A percentile compares a stretch with the other conserved stretches of the same genome.
phyloP scores from a whole-genome alignment of 176 grass and related monocot genomes.

The Zea luxurians region DNA sequence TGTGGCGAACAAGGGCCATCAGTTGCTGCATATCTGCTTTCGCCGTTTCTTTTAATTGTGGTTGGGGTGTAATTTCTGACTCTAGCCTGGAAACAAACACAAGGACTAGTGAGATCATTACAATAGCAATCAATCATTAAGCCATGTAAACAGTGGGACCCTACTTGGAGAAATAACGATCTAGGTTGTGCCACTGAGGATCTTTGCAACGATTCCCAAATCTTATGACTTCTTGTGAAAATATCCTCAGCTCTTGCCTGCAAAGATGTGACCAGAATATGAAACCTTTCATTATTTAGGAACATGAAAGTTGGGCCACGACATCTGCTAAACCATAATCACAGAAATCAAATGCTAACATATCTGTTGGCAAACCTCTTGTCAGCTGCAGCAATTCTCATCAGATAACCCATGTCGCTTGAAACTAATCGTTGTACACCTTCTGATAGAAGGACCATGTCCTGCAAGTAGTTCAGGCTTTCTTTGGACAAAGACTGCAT shows the following conservation, averaged over 20 bases:
- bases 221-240: constrained; percentile 62
- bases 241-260: constrained; percentile 59
- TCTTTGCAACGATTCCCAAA: constrained; percentile 80
- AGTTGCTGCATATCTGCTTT: constrained; percentile 50
- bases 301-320: neutral
- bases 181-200: constrained; percentile 75
- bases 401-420: constrained; percentile 38
- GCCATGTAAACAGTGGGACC: neutral
- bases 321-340: neutral
- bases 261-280: constrained; percentile 18
- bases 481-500: constrained; percentile 67
- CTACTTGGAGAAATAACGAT: constrained; percentile 74
- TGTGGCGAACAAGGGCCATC: constrained; percentile 59
- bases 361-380: constrained; percentile 46
- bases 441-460: constrained; percentile 46
- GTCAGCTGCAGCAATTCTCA: constrained; percentile 60
- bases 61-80: constrained; percentile 50
- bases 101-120: constrained; percentile 18
- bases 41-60: constrained; percentile 53
- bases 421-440: constrained; percentile 57
- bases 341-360: neutral
- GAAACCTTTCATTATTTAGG: neutral
- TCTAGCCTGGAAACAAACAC: constrained; percentile 48
- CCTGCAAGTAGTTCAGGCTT: constrained; percentile 48
- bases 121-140: neutral